phyloP scores from a whole-genome alignment of 148 eudicot genomes.

The Hydrangea macrophylla region DNA sequence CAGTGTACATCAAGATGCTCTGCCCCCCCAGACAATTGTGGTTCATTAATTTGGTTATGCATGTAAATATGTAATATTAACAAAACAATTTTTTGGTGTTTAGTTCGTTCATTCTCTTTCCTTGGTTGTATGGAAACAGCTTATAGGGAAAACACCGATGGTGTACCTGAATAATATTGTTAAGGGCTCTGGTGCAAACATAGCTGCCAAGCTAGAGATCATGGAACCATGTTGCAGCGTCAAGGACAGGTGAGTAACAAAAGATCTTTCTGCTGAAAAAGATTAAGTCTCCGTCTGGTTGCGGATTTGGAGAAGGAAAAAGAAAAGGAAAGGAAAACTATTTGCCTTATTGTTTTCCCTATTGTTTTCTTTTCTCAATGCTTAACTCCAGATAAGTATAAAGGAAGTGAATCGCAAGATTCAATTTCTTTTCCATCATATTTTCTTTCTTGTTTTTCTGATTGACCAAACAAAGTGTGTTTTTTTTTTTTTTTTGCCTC shows the following conservation, averaged over 20 bases:
- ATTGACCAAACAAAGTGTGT: too few species aligned
- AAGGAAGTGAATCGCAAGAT: too few species aligned
- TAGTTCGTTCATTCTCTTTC: slow-evolving; percentile 3
- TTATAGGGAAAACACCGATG: slow-evolving; percentile 96
- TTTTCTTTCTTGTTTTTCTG: too few species aligned
- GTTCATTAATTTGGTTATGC: not conserved
- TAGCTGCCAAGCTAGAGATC: slow-evolving; percentile 97
- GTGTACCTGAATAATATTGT: slow-evolving; percentile 83
- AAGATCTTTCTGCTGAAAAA: not conserved
- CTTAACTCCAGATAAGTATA: too few species aligned
- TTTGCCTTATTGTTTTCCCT: too few species aligned
- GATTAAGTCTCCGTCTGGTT: too few species aligned
- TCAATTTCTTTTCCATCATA: too few species aligned
- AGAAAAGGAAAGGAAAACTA: too few species aligned
- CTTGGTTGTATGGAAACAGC: slow-evolving; percentile 41
- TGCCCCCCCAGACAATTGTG: not conserved
- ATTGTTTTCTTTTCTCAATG: too few species aligned
- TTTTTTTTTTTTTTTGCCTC: too few species aligned
- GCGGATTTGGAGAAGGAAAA: too few species aligned
- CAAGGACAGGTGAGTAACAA: slow-evolving; percentile 71
- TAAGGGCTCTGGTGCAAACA: slow-evolving; percentile 75
- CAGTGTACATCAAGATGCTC: too few species aligned
- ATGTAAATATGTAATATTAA: not conserved
- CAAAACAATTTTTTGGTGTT: not conserved
- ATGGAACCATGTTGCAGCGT: slow-evolving; percentile 99